Conservation (phyloP, 2,329 filamentous ascomycete species). For the Botrytis hyacinthi region DNA sequence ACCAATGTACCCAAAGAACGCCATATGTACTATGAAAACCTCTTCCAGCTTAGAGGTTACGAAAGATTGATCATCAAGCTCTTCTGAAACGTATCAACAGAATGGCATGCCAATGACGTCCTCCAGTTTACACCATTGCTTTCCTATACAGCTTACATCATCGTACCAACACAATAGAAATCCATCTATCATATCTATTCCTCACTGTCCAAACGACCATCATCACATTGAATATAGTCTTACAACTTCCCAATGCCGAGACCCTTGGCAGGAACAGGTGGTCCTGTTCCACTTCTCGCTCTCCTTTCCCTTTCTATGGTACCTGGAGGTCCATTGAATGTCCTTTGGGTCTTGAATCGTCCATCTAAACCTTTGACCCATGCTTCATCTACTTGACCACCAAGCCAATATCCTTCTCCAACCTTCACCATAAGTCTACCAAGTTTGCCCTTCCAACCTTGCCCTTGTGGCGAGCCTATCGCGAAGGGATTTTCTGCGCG, state of each 20-base stretch:
- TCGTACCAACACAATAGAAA: not conserved
- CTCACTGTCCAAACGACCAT: not conserved
- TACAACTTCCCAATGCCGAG: conserved; percentile 22
- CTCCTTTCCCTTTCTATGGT: conserved; percentile 45
- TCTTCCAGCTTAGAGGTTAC: not conserved
- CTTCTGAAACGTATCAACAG: not conserved
- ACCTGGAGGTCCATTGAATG: conserved; percentile 43
- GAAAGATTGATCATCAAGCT: not conserved
- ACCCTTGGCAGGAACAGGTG: conserved; percentile 33
- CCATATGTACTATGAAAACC: conserved; percentile 12
- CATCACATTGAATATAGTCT: conserved; percentile 25
- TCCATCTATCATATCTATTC: conserved; percentile 1
- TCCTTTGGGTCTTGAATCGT: conserved; percentile 52
- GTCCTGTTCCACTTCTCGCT: conserved; percentile 44
- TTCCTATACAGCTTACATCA: conserved; percentile 1
- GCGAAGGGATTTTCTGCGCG: conserved; percentile 69
- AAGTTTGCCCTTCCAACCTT: conserved; percentile 74
- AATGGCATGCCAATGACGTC: not conserved
- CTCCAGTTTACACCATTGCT: conserved; percentile 8
- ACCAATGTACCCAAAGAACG: conserved; percentile 20
- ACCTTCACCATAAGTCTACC: conserved; percentile 76
- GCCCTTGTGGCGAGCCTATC: conserved; percentile 65
- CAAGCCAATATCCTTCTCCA: conserved; percentile 78
- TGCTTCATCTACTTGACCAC: conserved; percentile 58
- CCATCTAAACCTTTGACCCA: conserved; percentile 66